phyloP scores from a whole-genome alignment of 2,329 filamentous ascomycete species.

The Pseudogymnoascus sp. region DNA sequence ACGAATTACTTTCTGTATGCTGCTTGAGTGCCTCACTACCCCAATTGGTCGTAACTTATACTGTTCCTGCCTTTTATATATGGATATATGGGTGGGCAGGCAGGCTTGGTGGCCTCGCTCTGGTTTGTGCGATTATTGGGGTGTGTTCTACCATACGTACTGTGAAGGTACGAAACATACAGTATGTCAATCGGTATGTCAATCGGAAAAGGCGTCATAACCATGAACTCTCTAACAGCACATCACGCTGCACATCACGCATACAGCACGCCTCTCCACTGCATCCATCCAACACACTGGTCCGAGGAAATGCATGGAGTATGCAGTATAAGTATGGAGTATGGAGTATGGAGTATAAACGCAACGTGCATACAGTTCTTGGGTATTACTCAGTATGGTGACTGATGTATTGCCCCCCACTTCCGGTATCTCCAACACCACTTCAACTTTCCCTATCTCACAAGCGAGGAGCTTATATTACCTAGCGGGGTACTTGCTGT shows the following conservation, averaged over 20 bases:
- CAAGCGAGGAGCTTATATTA: constrained; percentile 6
- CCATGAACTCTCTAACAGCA: background rate
- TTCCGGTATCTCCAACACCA: background rate
- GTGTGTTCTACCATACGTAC: background rate
- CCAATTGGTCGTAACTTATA: background rate
- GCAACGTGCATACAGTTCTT: background rate
- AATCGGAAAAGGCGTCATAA: background rate
- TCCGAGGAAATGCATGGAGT: background rate
- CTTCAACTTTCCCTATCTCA: background rate
- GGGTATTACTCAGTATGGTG: constrained; percentile 2
- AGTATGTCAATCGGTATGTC: background rate
- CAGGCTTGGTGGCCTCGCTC: background rate
- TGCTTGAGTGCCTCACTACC: background rate
- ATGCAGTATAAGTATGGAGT: no score
- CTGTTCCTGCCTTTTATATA: background rate
- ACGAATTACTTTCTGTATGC: background rate
- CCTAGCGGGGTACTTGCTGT: background rate
- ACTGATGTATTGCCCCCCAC: constrained; percentile 7
- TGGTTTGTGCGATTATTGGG: background rate
- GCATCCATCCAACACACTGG: background rate
- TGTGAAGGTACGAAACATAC: background rate
- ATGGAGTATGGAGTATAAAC: background rate
- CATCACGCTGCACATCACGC: no score
- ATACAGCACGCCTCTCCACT: background rate
- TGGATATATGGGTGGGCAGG: background rate